Base-by-base conservation (phyloP, 23 red algal species). In the Gracilariopsis chorda region DNA sequence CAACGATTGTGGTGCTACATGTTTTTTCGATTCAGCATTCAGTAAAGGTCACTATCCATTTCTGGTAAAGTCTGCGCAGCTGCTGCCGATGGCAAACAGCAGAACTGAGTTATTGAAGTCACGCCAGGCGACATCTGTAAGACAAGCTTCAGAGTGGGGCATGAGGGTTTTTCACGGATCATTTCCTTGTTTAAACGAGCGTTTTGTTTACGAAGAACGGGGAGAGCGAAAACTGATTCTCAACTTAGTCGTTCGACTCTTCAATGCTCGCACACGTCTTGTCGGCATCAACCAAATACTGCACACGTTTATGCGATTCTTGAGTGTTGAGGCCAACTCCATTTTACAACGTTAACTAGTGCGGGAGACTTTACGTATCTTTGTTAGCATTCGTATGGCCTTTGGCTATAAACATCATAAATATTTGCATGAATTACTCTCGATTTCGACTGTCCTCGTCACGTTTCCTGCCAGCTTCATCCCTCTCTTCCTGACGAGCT, bases 211-310 rank as follows among this genome's bases (percentile, higher is more conserved):
- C 42, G 69, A 48, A 9, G 69, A 76, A 76, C 25, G 24, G 24
- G 1, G 69, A 23, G 0, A 76, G 9, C 28, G 69, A 76, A 76
- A 76, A 39, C 10, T 76, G 21, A 23, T 44, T 76, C 69, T 76
- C 21, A 16, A n/a, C 16, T 8, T 46, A 37, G 24, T n/a, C 30
- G 69, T 44, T 23, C 39, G 32, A 23, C 0, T 76, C 21, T 76
- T 76, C 69, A 76, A 76, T 40, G 28, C 12, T 11, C 69, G 40
- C 40, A 21, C 16, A 23, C 69, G 33, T 76, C 69, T 76, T 27
- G 69, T 76, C 40, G 69, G 69, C 24, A 42, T 46, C 21, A 76
- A 76, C 39, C 69, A 76, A 36, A 76, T 76, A 37, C 41, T 42
- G 0, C 42, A 25, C 25, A 46, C 40, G 25, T 76, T 37, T 0